A percentile compares a stretch with the other conserved stretches of the same genome.
These are phyloP conservation scores for Olyra latifolia DNA, from an alignment of 176 grass and related monocot species.

Conservation along the genomic window DNA sequence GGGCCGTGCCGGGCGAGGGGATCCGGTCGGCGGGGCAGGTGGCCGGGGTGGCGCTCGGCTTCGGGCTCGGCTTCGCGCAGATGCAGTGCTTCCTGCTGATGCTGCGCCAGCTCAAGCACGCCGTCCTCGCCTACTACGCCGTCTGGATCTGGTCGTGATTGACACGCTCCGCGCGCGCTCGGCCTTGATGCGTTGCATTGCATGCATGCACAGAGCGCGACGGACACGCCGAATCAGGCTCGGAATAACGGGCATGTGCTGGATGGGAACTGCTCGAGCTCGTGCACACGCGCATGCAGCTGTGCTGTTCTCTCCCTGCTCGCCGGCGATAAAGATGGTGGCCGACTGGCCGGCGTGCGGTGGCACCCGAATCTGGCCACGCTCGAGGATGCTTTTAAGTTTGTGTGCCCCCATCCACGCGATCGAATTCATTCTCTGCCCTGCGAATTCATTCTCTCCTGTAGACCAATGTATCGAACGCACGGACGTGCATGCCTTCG, in stretches of 20 bases:
- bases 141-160: conserved; percentile 33
- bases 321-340: background rate
- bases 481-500: background rate
- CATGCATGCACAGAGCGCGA: background rate
- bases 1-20: background rate
- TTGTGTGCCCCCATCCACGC: background rate
- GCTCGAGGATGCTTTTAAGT: background rate
- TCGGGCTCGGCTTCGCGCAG: conserved; percentile 32
- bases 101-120: conserved; percentile 42
- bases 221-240: background rate
- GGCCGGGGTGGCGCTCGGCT: background rate
- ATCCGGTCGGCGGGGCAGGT: conserved; percentile 14
- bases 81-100: conserved; percentile 38
- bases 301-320: background rate
- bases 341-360: background rate
- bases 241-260: background rate
- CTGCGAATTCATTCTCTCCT: background rate
- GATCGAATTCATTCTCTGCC: background rate
- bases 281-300: background rate
- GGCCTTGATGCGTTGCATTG: background rate
- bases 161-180: background rate
- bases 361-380: background rate
- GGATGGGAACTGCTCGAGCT: background rate
- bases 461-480: background rate
- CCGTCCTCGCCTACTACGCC: conserved; percentile 31